Evolutionary conservation across 2,329 filamentous ascomycete species (phyloP).

Genomic region (Cadophora sp.): DNA sequence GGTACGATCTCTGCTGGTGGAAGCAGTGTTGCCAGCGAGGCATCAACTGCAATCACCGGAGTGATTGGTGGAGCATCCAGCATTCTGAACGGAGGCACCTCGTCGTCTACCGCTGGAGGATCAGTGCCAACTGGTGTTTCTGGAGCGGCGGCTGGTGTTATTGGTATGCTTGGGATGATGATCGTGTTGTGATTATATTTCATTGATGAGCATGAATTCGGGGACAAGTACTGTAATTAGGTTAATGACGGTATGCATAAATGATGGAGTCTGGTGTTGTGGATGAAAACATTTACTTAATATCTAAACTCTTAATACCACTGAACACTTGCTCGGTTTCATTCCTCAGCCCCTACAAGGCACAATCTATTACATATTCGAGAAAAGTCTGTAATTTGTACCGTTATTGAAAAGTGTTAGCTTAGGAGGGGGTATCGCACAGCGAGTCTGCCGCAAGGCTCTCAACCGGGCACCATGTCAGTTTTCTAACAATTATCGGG

Average conservation of each 20-base stretch:
- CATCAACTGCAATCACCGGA: constrained; percentile 6
- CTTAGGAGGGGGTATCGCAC: no score
- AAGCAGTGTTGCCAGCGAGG: constrained; percentile 19
- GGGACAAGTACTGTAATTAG: neutral
- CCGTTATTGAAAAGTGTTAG: no score
- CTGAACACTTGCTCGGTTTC: no score
- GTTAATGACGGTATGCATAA: constrained; percentile 3
- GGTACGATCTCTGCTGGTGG: constrained; percentile 12
- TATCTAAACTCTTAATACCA: neutral
- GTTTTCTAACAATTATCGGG: no score
- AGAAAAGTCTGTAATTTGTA: no score
- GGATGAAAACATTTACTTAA: neutral
- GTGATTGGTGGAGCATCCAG: constrained; percentile 20
- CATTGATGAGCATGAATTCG: no score
- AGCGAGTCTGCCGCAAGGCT: no score
- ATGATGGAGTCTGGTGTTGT: constrained; percentile 7
- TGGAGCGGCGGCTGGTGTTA: constrained; percentile 27
- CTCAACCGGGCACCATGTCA: no score
- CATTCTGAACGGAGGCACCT: constrained; percentile 11
- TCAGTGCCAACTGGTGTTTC: constrained; percentile 25
- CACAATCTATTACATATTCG: no score
- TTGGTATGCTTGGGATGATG: constrained; percentile 32
- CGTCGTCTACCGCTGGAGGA: constrained; percentile 25
- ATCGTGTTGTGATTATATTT: constrained; percentile 23
- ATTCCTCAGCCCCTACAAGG: no score